Evolutionary conservation across 2,329 filamentous ascomycete genomes (phyloP), one percentile per base, ranked within the genome.

Genomic region (Lecanosticta acicola): DNA sequence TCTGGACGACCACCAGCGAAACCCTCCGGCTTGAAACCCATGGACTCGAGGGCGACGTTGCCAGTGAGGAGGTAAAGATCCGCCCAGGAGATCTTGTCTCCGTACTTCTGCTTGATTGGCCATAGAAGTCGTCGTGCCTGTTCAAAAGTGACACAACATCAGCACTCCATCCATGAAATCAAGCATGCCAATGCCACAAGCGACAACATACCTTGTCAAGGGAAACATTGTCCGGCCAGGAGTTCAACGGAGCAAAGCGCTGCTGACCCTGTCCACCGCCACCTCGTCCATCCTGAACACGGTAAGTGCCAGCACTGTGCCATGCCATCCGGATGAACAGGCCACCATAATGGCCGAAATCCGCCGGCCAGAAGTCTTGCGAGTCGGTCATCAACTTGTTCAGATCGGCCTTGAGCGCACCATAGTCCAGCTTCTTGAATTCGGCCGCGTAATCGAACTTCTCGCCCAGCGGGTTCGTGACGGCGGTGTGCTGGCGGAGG

Each of bases 41-140:
- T 87, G 51, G 78, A 79, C 70, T 89, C 85, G 53, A 89, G 75
- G 38, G 85, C 84, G 13, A 88, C 84, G 64, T 88, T 88, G 55
- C 85, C 85, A 20, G 83, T 78, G 43, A 89, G 76, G 46, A 87
- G 73, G 39, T 84, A 66, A 48, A 89, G 69, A 63, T 89, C 85
- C 18, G 84, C 81, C 85, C 85, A 89, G 0, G 85, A 88, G 67
- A 89, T 84, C 73, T 85, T 87, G 74, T 80, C 80, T 65, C 85
- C 85, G 56, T 89, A 89, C 76, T 89, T 89, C 59, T 87, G 84
- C 78, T 89, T 89, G 71, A 89, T 81, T 46, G 85, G 85, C 82
- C 84, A 87, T 34, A 89, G 72, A 45, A 89, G 78, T 53, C 85
- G 84, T 46, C 85, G 84, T 24, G 84, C 85, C 24, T 29, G 24